Conservation (phyloP, 768 basidiomycete genomes). For the Mycena chlorophos region DNA sequence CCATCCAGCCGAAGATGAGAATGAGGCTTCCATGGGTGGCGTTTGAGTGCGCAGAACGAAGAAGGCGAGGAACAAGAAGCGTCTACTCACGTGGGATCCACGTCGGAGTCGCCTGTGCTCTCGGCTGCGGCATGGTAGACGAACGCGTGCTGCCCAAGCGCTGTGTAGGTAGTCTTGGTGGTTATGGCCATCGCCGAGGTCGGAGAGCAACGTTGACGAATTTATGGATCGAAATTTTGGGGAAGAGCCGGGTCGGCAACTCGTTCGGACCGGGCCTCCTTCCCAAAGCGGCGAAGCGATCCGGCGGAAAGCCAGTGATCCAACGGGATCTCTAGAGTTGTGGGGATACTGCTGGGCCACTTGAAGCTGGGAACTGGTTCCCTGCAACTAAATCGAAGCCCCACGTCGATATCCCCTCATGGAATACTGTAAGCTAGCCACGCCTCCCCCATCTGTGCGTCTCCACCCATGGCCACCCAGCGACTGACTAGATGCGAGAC, state of each 20-base stretch:
- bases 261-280: too few relatives aligned
- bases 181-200: background rate
- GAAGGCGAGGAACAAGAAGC: background rate
- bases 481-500: slow-evolving; percentile 60
- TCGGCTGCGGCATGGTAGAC: slow-evolving; percentile 1
- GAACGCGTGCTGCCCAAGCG: slow-evolving; percentile 14
- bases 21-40: slow-evolving; percentile 17
- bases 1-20: slow-evolving; percentile 37
- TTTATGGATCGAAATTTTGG: background rate
- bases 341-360: background rate
- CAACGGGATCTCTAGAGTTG: too few relatives aligned
- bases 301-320: too few relatives aligned
- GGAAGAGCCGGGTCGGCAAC: background rate
- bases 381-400: background rate
- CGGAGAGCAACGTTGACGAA: background rate
- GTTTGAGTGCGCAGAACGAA: background rate
- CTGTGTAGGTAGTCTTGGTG: background rate
- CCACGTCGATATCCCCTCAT: slow-evolving; percentile 24
- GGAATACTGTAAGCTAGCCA: slow-evolving; percentile 88
- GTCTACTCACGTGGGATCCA: background rate
- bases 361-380: background rate
- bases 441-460: slow-evolving; percentile 56
- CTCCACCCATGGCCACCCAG: slow-evolving; percentile 70
- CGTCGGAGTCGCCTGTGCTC: background rate
- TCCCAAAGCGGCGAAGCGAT: too few relatives aligned